These are phyloP conservation scores for Spiraea crenata DNA, from an alignment of 331 rosid genomes.

Conservation along the genomic window DNA sequence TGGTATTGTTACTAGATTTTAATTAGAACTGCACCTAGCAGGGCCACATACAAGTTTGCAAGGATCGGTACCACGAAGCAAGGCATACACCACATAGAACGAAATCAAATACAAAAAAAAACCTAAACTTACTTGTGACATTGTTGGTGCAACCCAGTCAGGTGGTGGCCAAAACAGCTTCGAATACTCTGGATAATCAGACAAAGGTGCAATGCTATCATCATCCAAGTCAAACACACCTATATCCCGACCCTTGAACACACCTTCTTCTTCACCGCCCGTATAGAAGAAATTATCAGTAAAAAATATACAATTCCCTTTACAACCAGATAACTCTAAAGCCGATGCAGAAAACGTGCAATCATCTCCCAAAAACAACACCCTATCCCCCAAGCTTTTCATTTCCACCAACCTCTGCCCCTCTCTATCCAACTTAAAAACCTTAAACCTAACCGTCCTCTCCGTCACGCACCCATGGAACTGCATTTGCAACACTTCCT, in stretches of 20 bases:
- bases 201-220: conserved; percentile 41
- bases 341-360: conserved; percentile 60
- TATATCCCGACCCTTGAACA: conserved; percentile 37
- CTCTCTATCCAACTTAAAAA: conserved; percentile 40
- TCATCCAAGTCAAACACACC: conserved; percentile 51
- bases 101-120: background rate
- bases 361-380: conserved; percentile 72
- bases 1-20: background rate
- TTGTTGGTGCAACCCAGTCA: conserved; percentile 41
- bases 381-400: conserved; percentile 49
- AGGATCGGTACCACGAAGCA: background rate
- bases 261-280: conserved; percentile 26
- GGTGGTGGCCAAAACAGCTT: conserved; percentile 80
- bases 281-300: conserved; percentile 42
- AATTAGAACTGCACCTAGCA: background rate
- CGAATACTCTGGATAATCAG: conserved; percentile 38
- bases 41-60: background rate
- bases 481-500: conserved; percentile 16
- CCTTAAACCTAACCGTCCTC: conserved; percentile 52
- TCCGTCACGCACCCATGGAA: conserved; percentile 33
- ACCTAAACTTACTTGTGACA: conserved; percentile 32
- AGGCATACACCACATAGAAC: background rate
- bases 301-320: conserved; percentile 62
- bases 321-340: conserved; percentile 37
- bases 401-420: conserved; percentile 53